Evolutionary conservation across 2,329 filamentous ascomycete species (phyloP).

Genomic region (Lasiodiplodia hormozganensis): DNA sequence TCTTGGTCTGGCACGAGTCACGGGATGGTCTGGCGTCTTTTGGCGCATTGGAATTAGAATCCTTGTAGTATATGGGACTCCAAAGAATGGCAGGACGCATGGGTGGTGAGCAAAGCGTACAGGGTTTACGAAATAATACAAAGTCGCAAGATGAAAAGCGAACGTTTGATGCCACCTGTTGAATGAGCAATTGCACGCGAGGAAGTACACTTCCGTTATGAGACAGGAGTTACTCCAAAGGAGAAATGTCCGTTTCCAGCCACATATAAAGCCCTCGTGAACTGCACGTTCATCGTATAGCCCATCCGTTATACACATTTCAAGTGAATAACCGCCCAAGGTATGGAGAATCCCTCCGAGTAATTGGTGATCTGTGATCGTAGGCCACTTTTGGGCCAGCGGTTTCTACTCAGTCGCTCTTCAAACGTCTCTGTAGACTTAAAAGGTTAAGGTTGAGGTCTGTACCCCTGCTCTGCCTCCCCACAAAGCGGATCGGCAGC

Average conservation of each 20-base stretch:
- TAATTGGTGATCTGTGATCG: too few relatives aligned
- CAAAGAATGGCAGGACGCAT: background rate
- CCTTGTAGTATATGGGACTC: constrained; percentile 24
- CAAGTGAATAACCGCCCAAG: constrained; percentile 44
- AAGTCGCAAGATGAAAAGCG: background rate
- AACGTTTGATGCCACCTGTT: background rate
- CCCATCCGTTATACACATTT: constrained; percentile 56
- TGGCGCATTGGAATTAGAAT: constrained; percentile 21
- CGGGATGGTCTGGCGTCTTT: constrained; percentile 20
- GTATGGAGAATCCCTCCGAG: background rate
- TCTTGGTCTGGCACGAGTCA: constrained; percentile 11
- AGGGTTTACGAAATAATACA: constrained; percentile 19
- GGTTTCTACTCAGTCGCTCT: too few relatives aligned
- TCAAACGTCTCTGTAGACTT: too few relatives aligned
- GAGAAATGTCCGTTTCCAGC: constrained; percentile 49
- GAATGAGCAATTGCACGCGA: too few relatives aligned
- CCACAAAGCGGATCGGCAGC: constrained; percentile 13
- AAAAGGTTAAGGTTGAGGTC: background rate
- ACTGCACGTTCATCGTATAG: constrained; percentile 51
- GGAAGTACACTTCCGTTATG: background rate
- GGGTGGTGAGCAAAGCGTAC: constrained; percentile 11
- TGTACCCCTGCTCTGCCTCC: background rate
- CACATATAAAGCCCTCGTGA: constrained; percentile 55
- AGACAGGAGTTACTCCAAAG: constrained; percentile 38
- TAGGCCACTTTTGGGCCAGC: too few relatives aligned